A percentile compares a stretch with the other conserved stretches of the same genome.
phyloP scores from a whole-genome alignment of 257 asterid species.

The Capsicum rhomboideum region DNA sequence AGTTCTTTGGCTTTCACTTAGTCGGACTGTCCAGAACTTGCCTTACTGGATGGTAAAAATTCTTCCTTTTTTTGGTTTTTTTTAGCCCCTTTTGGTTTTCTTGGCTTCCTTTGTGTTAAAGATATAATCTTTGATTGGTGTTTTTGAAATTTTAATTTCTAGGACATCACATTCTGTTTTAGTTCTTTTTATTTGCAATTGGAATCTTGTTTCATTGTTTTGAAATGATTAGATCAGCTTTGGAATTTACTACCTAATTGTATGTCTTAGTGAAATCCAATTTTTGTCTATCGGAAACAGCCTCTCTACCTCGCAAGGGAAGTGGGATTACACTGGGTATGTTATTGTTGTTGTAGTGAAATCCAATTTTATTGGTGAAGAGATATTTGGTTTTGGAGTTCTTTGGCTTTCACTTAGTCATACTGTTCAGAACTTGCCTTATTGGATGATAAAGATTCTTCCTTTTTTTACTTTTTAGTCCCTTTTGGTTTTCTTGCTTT shows the following conservation, averaged over 20 bases:
- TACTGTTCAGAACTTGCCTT: too few species aligned
- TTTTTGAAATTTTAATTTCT: neutral
- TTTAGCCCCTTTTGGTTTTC: neutral
- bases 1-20: constrained; percentile 52
- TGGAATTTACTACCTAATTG: neutral
- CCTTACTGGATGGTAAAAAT: constrained; percentile 52
- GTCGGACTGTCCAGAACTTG: constrained; percentile 18
- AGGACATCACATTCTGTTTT: neutral
- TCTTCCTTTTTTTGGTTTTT: neutral
- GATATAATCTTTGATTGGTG: neutral
- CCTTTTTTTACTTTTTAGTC: too few species aligned
- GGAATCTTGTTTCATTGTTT: neutral
- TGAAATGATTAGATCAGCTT: neutral
- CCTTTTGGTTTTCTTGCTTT: too few species aligned
- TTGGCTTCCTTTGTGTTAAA: neutral
- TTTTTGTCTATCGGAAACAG: too few species aligned
- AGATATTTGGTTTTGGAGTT: too few species aligned
- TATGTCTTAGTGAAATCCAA: neutral
- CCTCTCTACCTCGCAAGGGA: too few species aligned
- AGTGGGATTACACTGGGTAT: too few species aligned
- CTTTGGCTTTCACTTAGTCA: too few species aligned
- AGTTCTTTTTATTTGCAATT: neutral
- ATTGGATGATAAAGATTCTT: too few species aligned
- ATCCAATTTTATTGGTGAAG: too few species aligned
- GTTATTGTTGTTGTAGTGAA: too few species aligned